These are phyloP conservation scores for Neoboletus brunneissimus DNA, from an alignment of 768 basidiomycete genomes.

Conservation along the genomic window DNA sequence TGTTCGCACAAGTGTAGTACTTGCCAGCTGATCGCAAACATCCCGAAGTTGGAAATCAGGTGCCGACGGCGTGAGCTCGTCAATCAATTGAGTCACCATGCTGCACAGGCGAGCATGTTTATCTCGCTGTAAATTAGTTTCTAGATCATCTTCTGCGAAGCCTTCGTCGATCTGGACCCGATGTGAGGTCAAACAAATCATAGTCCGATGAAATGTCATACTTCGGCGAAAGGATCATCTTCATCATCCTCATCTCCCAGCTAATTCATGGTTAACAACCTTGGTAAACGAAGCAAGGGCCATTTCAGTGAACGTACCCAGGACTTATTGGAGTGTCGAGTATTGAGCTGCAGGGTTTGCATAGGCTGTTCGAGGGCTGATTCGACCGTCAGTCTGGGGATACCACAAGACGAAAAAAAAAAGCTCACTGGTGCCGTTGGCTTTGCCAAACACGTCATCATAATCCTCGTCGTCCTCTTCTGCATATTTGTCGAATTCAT, in stretches of 20 bases:
- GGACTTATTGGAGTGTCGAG: slow-evolving; percentile 82
- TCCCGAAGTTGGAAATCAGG: slow-evolving; percentile 81
- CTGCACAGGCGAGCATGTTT: slow-evolving; percentile 86
- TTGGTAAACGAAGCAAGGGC: neutral
- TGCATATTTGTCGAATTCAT: slow-evolving; percentile 80
- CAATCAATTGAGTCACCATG: slow-evolving; percentile 80
- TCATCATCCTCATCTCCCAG: slow-evolving; percentile 84
- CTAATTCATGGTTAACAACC: slow-evolving; percentile 33
- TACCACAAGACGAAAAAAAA: neutral
- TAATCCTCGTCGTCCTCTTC: slow-evolving; percentile 92
- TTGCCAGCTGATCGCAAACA: slow-evolving; percentile 84
- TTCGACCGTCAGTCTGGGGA: slow-evolving; percentile 18
- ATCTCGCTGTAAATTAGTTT: slow-evolving; percentile 89
- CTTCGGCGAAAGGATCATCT: slow-evolving; percentile 96
- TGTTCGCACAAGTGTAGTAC: slow-evolving; percentile 20
- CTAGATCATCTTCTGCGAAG: slow-evolving; percentile 87
- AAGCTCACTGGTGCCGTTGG: slow-evolving; percentile 60
- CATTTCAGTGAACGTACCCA: slow-evolving; percentile 54
- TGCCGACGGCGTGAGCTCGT: slow-evolving; percentile 77
- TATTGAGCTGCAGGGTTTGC: slow-evolving; percentile 81
- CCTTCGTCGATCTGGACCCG: slow-evolving; percentile 79
- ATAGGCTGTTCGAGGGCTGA: slow-evolving; percentile 55
- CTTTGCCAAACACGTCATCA: slow-evolving; percentile 90
- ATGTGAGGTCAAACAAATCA: slow-evolving; percentile 3
- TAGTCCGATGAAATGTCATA: slow-evolving; percentile 26